Evolutionary conservation across 805 yeast species (phyloP).

Genomic region (Myxozyma lipomycoides): DNA sequence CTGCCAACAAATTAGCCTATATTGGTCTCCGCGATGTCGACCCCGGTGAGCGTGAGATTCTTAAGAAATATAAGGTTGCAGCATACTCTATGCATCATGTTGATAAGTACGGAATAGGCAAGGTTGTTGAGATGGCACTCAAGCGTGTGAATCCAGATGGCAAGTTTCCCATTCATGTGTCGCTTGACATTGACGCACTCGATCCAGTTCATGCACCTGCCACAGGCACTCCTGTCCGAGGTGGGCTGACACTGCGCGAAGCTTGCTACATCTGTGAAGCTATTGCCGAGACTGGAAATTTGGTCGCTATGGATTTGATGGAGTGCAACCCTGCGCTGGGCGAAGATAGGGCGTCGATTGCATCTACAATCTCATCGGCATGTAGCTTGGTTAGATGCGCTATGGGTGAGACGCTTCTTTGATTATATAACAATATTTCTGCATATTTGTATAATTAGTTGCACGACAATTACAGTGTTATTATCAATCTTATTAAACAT

Average conservation of each 20-base stretch:
- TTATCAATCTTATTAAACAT: too few relatives aligned
- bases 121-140: constrained; percentile 88
- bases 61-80: constrained; percentile 65
- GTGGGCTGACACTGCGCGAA: constrained; percentile 91
- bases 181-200: constrained; percentile 94
- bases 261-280: constrained; percentile 91
- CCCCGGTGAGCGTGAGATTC: constrained; percentile 70
- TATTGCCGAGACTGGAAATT: constrained; percentile 81
- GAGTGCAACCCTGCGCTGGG: constrained; percentile 92
- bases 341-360: constrained; percentile 64
- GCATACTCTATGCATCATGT: constrained; percentile 95
- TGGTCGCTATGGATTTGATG: constrained; percentile 84
- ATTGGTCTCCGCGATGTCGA: constrained; percentile 95
- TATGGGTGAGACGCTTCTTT: constrained; percentile 81
- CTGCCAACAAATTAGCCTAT: constrained; percentile 72
- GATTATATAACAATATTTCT: constrained; percentile 21
- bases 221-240: constrained; percentile 96
- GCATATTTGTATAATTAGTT: too few relatives aligned
- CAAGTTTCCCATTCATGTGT: constrained; percentile 74
- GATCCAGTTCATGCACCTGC: constrained; percentile 95
- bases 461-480: too few relatives aligned
- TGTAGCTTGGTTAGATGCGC: constrained; percentile 91
- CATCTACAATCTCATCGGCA: constrained; percentile 86
- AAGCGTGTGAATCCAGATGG: constrained; percentile 69
- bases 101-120: constrained; percentile 87